phyloP scores from a whole-genome alignment of 352 stramenopile genomes.

The Globisporangium mamillatum region DNA sequence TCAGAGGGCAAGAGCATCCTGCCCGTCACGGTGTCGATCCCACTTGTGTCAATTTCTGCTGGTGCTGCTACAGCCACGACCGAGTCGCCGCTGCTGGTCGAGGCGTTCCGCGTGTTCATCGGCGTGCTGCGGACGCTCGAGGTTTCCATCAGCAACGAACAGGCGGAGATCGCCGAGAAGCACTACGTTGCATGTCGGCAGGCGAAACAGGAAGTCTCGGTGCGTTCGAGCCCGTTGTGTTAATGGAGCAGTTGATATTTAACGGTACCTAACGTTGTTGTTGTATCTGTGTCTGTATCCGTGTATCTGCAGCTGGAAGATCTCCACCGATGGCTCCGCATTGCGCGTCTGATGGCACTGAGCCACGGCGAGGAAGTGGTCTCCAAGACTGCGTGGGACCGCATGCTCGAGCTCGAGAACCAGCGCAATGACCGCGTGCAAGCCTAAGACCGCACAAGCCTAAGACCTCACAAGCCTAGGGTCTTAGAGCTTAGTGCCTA shows the following conservation, averaged over 20 bases:
- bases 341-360: constrained; percentile 67
- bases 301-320: constrained; percentile 54
- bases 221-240: constrained; percentile 23
- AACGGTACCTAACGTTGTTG: not conserved
- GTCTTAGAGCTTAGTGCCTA: not conserved
- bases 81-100: constrained; percentile 25
- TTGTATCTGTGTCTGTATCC: not conserved
- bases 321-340: constrained; percentile 70
- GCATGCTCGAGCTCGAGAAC: constrained; percentile 57
- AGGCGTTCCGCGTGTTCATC: constrained; percentile 70
- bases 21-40: constrained; percentile 53
- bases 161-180: constrained; percentile 74
- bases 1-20: constrained; percentile 76
- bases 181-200: constrained; percentile 76
- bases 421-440: constrained; percentile 33
- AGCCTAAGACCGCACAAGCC: not conserved
- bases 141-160: constrained; percentile 66
- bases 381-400: constrained; percentile 44
- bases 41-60: constrained; percentile 11
- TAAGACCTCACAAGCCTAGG: too few relatives aligned
- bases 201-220: constrained; percentile 62
- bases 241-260: not conserved
- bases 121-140: constrained; percentile 50
- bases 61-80: constrained; percentile 4
- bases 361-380: constrained; percentile 58